Base-by-base conservation (phyloP, 1,284 basidiomycete species). In the Cutaneotrichosporon dermatis region DNA sequence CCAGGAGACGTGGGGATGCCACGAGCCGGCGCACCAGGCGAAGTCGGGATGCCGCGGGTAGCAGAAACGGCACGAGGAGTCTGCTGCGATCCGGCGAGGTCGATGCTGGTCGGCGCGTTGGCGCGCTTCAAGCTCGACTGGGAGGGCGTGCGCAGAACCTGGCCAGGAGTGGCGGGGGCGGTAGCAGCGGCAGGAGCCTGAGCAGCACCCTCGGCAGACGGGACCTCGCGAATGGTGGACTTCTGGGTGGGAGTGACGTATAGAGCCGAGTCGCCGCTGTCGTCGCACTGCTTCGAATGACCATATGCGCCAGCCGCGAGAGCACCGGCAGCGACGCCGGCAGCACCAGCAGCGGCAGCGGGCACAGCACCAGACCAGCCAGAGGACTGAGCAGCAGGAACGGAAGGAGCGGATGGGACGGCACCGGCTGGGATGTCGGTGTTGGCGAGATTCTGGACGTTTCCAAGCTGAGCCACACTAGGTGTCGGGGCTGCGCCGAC, bases 81-180 rank as follows among this genome's bases (percentile, higher is more conserved):
- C 25, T 25, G 37, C 50, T 51, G 50, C 11, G 39, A n/a, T 7
- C 15, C 9, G 25, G 52, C 42, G 12, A 54, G 52, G 52, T 44
- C 41, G 34, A 54, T 35, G 39, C 50, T 40, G 5, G 50, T 39
- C 7, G 50, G 50, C n/a, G 16, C 16, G 50, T 51, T 51, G 25
- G 50, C 37, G 50, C 50, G 50, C 16, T 51, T 51, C 15, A 51
- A 11, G 50, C 50, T 51, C 11, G 50, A 51, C 6, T 40, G 15
- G 16, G 50, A 51, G 16, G 39, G 50, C 16, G 50, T 51, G 50
- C 50, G 50, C 9, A 51, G 41, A 16, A 51, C 50, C 39, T 41
- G 16, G 8, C 39, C 49, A 1, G 36, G 34, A 4, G 49, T n/a
- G 16, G 49, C 4, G 6, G 36, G 8, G 16, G 15, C n/a, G 49